Evolutionary conservation across 2,329 filamentous ascomycete genomes (phyloP), one percentile per base, ranked within the genome.

Genomic region (Alternaria longipes): DNA sequence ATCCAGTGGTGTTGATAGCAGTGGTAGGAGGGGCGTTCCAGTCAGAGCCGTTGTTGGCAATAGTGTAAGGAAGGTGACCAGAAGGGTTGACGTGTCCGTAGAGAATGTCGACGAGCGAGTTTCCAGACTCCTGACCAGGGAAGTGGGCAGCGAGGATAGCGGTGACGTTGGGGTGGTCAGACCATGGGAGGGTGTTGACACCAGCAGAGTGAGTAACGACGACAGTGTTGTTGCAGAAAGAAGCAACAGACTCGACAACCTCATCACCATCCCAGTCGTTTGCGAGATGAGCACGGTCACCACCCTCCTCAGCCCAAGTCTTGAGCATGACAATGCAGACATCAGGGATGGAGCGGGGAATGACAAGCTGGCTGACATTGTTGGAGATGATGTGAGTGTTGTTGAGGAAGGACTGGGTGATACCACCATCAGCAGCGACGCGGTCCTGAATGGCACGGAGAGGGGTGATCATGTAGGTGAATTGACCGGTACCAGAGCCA

Each of bases 11-110:
- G 65, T 81, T 81, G 51, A 77, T 76, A 38, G 75, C 78, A 18
- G 74, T 76, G 20, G 70, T 79, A 24, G 79, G 76, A 0, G 86
- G 74, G 4, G 73, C 73, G 26, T 73, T 69, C 70, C 95, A 94
- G 74, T 97, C 92, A 30, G 85, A 82, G 1, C 90, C 82, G 1
- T 83, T 84, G 70, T 89, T 89, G 9, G 91, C 92, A 46, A 97
- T 90, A 1, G 93, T 97, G 79, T 96, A 97, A 0, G 94, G 93
- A 2, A 97, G 82, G 59, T 91, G 90, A 20, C 94, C 93, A 51
- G 88, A 92, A 0, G 90, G 89, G 71, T 93, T 94, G 11, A 89
- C 85, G 24, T 90, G 85, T 8, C 94, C 94, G 60, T 94, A 92
- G 2, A 97, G 82, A 3, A 81, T 66, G 53, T 81, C 80, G 38